A percentile compares a stretch with the other conserved stretches of the same genome.
Conservation (phyloP, 306 rosid genomes). For the Trifolium repens region DNA sequence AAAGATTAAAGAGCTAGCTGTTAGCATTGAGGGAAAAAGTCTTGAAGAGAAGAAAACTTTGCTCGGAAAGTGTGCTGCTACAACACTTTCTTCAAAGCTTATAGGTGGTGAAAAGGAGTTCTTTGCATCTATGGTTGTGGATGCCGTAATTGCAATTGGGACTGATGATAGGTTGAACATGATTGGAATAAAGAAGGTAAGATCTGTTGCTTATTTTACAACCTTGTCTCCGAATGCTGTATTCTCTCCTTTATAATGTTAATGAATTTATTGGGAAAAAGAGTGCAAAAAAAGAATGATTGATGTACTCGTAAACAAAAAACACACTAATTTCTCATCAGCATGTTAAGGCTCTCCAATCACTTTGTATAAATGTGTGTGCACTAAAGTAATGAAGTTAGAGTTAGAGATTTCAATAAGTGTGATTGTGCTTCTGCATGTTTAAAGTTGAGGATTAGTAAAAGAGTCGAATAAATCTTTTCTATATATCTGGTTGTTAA, state of each 20-base stretch:
- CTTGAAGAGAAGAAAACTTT: conserved; percentile 86
- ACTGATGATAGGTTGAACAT: conserved; percentile 88
- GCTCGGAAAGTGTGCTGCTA: conserved; percentile 93
- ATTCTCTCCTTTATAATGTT: conserved; percentile 19
- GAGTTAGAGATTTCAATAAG: conserved; percentile 3
- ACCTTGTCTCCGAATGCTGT: not conserved
- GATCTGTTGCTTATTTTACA: not conserved
- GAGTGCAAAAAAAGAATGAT: not conserved
- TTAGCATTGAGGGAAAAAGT: conserved; percentile 95
- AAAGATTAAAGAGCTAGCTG: conserved; percentile 82
- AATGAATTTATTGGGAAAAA: not conserved
- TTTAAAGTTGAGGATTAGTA: not conserved
- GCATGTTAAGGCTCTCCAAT: not conserved
- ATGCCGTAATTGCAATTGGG: conserved; percentile 90
- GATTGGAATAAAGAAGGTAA: conserved; percentile 99
- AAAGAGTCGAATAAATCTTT: not conserved
- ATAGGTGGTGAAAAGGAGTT: conserved; percentile 98
- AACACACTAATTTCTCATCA: not conserved
- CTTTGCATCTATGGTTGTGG: conserved; percentile 96
- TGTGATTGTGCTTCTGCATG: not conserved
- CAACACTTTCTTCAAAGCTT: conserved; percentile 97
- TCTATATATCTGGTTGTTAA: not conserved
- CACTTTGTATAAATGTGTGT: not conserved
- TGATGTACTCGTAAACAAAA: not conserved
- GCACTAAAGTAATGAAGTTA: not conserved